Evolutionary conservation across 495 filamentous ascomycete genomes (phyloP), one percentile per base, ranked within the genome.

Genomic region (Lentithecium fluviatile): DNA sequence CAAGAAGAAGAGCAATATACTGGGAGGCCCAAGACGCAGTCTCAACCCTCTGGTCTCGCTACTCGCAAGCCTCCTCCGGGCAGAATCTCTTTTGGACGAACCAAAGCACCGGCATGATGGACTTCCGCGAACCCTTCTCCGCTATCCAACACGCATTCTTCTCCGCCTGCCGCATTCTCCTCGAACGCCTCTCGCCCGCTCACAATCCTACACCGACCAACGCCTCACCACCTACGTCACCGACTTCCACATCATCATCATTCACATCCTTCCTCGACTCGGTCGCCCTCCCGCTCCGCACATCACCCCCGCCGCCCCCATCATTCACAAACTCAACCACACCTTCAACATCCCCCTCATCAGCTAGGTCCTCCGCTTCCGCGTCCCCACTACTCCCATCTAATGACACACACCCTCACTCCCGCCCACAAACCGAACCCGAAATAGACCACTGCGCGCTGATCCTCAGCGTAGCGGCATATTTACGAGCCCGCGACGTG

Each of bases 401-500:
- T 8, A 38, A 15, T 15, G 36, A 38, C 36, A 15, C 36, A 7
- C 15, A 7, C 36, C 36, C 36, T 8, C 36, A 8, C 15, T 38
- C 15, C 8, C 8, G 8, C 36, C 36, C 7, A 7, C 15, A 7
- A 7, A 38, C 36, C 7, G 8, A 7, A 15, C 36, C 40, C 5
- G 15, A 4, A 43, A 52, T 46, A 11, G 52, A 56, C 37, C 25
- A 63, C 29, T 52, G 19, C 23, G 45, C 12, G 4, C 36, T 23
- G 0, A 52, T 63, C 7, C 24, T 63, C 11, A 32, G 40, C 7
- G 38, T 45, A 20, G 60, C 60, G 21, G 5, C 17, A 19, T 63
- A 49, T 47, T 17, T 63, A 3, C 2, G 29, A 8, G 37, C 38
- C 6, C 29, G 34, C 2, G 45, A 43, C 2, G 49, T 63, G 21